phyloP scores from a whole-genome alignment of 2,329 filamentous ascomycete genomes.

The Apiospora hydei region DNA sequence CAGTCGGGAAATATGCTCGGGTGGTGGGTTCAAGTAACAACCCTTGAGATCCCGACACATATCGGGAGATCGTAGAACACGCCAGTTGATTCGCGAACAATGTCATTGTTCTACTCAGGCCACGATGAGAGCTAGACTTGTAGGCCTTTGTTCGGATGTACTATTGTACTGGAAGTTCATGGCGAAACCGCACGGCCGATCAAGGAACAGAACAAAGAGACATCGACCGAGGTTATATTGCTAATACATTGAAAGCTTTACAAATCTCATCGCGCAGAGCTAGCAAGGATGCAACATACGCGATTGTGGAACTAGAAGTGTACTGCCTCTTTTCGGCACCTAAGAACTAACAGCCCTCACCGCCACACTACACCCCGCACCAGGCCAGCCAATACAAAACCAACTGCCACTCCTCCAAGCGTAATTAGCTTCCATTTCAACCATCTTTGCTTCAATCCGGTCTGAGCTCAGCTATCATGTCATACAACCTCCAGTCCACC shows the following conservation, averaged over 20 bases:
- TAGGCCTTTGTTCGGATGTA: background rate
- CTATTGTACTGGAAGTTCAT: background rate
- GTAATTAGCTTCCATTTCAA: background rate
- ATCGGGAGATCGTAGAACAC: background rate
- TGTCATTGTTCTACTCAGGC: background rate
- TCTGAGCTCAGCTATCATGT: background rate
- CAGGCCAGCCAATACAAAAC: background rate
- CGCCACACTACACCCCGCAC: background rate
- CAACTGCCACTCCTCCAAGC: background rate
- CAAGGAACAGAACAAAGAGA: background rate
- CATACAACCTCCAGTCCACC: background rate
- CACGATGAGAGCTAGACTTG: background rate
- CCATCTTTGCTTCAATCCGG: too few relatives aligned
- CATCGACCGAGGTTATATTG: too few relatives aligned
- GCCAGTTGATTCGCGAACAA: background rate
- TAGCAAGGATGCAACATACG: background rate
- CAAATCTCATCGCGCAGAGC: too few relatives aligned
- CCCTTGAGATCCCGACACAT: background rate
- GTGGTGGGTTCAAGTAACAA: too few relatives aligned
- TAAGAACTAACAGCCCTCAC: background rate
- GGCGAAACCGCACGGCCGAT: background rate
- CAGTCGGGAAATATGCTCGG: too few relatives aligned
- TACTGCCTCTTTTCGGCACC: too few relatives aligned
- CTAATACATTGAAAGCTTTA: too few relatives aligned
- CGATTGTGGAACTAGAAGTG: background rate